These are phyloP conservation scores for Metschnikowia henanensis DNA, from an alignment of 805 yeast species.

Conservation along the genomic window DNA sequence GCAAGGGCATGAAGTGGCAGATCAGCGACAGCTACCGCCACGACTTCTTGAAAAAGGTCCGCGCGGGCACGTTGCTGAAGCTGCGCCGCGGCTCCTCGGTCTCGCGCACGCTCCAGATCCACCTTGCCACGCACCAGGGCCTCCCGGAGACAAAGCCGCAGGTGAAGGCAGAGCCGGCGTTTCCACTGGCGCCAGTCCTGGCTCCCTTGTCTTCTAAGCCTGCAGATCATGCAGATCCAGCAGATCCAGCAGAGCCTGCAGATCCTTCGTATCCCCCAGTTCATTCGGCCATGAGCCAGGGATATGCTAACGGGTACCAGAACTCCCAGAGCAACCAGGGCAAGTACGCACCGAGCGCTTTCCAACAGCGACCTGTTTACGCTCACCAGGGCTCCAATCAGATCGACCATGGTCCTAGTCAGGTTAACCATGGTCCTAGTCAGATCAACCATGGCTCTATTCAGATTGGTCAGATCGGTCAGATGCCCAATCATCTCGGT, in stretches of 20 bases:
- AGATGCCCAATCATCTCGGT: too few relatives aligned
- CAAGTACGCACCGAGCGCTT: too few relatives aligned
- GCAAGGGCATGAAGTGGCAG: conserved; percentile 99
- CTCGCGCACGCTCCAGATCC: conserved; percentile 75
- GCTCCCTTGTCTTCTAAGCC: neutral
- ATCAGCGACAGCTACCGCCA: conserved; percentile 80
- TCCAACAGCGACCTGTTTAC: too few relatives aligned
- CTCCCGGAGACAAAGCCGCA: conserved; percentile 48
- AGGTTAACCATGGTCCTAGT: too few relatives aligned
- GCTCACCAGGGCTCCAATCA: too few relatives aligned
- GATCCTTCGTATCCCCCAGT: too few relatives aligned
- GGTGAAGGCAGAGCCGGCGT: conserved; percentile 13
- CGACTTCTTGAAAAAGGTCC: conserved; percentile 81
- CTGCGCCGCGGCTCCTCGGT: conserved; percentile 80
- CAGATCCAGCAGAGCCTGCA: neutral
- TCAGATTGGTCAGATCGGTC: too few relatives aligned
- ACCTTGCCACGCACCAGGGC: conserved; percentile 58
- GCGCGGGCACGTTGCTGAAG: conserved; percentile 71
- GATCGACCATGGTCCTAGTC: too few relatives aligned
- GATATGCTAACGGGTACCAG: neutral
- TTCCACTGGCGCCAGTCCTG: neutral
- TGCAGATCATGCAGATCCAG: neutral
- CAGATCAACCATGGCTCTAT: too few relatives aligned
- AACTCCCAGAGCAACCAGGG: neutral
- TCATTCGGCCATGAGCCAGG: neutral